Evolutionary conservation across 1,284 basidiomycete species (phyloP), one percentile per base, ranked within the genome.

Genomic region (Tilletia indica): DNA sequence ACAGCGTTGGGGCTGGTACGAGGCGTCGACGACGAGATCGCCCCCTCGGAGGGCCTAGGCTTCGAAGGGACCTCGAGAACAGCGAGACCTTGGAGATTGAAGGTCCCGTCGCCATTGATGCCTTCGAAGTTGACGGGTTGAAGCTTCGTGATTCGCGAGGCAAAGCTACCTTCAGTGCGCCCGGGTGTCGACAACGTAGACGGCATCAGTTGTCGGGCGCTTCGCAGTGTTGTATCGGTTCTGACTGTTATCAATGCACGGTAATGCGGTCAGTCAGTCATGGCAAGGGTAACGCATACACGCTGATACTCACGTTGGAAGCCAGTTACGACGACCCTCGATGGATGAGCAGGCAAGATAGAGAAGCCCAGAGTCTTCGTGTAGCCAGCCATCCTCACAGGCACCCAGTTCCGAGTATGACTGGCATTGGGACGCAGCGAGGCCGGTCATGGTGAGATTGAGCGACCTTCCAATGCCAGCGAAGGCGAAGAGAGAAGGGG

Each of bases 1-100:
- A 38, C 12, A 81, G 42, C n/a, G 74, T 78, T 0, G 75, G 71
- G 58, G 58, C 12, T 5, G 31, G 58, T 38, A 63, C 9, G 9
- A 21, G 21, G 58, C 19, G 58, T 63, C 58, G 58, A 63, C 4
- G 58, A 19, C 58, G 58, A 63, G 11, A 31, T 36, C 58, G 58
- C 58, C 6, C 58, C 34, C 42, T 78, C 75, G 54, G 74, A 61
- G 12, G 74, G 72, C 4, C 70, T 64, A 16, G 72, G 72, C 25
- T 72, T 67, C 12, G 75, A 68, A 0, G 77, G 71, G 4, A 75
- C 64, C 38, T 77, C 86, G 51, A 67, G 73, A 25, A 92, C 88
- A 71, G 91, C 91, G 87, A 93, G 89, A 14, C 91, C 91, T 76
- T 92, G 91, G 19, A 90, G 78, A 47, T 88, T 89, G 58, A 91